Base-by-base conservation (phyloP, 352 stramenopile genomes). In the Phytophthora pistaciae region DNA sequence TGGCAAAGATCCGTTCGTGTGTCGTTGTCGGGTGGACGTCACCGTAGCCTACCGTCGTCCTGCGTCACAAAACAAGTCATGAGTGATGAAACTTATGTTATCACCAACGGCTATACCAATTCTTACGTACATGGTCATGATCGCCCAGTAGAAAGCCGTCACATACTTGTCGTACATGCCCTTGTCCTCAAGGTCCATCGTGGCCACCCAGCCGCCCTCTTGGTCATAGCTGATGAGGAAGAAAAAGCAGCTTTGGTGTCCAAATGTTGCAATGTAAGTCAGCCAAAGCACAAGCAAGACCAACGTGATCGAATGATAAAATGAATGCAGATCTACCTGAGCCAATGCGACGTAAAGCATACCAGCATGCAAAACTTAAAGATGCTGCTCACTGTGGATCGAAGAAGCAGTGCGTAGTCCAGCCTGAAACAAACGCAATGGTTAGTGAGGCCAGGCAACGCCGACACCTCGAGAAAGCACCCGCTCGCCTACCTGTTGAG, bases 341-440 rank as follows among this genome's bases (percentile, higher is more conserved):
- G 85, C 87, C 87, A 94, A 52, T 94, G 87, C 7, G 87, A 94
- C 18, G 87, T 91, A 38, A 93, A 91, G 29, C 70, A 87, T n/a
- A 94, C 87, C 25, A 94, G 75, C 57, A 94, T 78, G 49, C 74
- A 91, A 67, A 93, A 94, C 60, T 94, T 94, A 60, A 91, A 82
- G 57, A 94, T 70, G 38, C 85, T 91, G 72, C 87, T 93, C 29
- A 92, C 83, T 21, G 82, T 94, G 9, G 87, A 94, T 5, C 85
- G 83, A 27, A 94, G 69, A 29, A 94, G 74, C 7, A 94, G 69
- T 0, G 85, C 85, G 56, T 94, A 92, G 56, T 92, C 84, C 25
- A 92, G 68, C 64, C 78, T 91, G 60, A 59, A 29, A 29, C 25
- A 4, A 4, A 29, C 25, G 25, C 25, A 29, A 29, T 29, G 25